phyloP scores from a whole-genome alignment of 768 basidiomycete species.

The Pisolithus orientalis region DNA sequence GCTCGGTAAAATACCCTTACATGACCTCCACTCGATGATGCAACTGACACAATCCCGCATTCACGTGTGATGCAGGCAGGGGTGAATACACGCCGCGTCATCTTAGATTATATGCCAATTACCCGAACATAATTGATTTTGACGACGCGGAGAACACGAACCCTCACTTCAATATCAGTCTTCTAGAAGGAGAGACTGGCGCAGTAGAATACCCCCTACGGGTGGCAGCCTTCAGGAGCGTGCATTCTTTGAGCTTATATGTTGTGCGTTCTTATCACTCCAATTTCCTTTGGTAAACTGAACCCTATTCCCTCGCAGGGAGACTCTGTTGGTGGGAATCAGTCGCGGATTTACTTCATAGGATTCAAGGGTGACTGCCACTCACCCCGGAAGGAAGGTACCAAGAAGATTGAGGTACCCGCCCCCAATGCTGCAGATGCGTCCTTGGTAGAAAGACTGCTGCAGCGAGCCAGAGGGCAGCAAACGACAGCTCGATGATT shows the following conservation, averaged over 20 bases:
- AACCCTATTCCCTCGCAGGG: constrained; percentile 35
- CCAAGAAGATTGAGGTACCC: constrained; percentile 63
- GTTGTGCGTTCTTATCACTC: constrained; percentile 51
- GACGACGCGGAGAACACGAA: constrained; percentile 59
- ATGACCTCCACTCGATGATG: constrained; percentile 1
- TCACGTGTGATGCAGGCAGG: constrained; percentile 43
- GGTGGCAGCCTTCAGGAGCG: constrained; percentile 68
- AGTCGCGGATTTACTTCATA: constrained; percentile 66
- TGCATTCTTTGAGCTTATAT: constrained; percentile 68
- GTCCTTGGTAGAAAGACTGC: constrained; percentile 50
- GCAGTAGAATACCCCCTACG: constrained; percentile 75
- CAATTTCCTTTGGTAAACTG: not conserved
- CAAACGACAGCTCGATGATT: constrained; percentile 56
- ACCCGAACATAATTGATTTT: constrained; percentile 72
- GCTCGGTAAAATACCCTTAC: constrained; percentile 44
- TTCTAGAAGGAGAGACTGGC: constrained; percentile 63
- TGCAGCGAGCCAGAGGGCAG: constrained; percentile 50
- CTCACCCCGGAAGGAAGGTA: constrained; percentile 49
- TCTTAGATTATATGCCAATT: constrained; percentile 70
- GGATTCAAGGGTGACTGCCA: constrained; percentile 77
- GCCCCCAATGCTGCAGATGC: constrained; percentile 80
- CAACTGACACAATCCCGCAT: constrained; percentile 6
- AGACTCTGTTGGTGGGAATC: constrained; percentile 59
- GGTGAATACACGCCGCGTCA: constrained; percentile 73
- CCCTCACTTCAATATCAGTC: constrained; percentile 64